Conservation (phyloP, 2,329 filamentous ascomycete species). For the Magnaporthales sp. region DNA sequence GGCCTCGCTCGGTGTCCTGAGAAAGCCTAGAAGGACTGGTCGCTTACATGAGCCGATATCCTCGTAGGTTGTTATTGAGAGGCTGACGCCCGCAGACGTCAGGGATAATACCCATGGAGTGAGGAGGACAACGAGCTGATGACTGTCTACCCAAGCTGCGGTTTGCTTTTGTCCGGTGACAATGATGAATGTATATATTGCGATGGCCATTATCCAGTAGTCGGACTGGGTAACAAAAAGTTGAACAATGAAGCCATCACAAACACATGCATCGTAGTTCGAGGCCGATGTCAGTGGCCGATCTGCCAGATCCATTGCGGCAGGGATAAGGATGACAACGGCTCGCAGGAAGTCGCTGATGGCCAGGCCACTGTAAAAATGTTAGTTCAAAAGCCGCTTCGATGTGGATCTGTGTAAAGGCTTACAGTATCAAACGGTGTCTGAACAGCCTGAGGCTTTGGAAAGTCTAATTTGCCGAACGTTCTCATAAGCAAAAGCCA, state of each 20-base stretch:
- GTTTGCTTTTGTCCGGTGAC: constrained; percentile 25
- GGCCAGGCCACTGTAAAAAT: constrained; percentile 21
- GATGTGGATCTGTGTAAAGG: not conserved
- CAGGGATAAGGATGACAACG: constrained; percentile 28
- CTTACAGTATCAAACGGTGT: constrained; percentile 27
- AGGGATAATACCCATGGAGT: constrained; percentile 27
- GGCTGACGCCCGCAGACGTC: constrained; percentile 24
- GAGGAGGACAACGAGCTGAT: constrained; percentile 22
- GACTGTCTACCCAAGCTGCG: constrained; percentile 26
- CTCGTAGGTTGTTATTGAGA: constrained; percentile 20
- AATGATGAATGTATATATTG: constrained; percentile 30
- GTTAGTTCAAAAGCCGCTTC: not conserved
- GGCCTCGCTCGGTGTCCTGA: not conserved
- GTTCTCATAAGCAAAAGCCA: not conserved
- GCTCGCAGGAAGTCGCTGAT: constrained; percentile 31
- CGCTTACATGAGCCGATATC: constrained; percentile 20
- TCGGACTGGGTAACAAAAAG: constrained; percentile 34
- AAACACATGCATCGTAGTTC: constrained; percentile 24
- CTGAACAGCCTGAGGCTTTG: constrained; percentile 26
- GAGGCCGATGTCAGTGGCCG: constrained; percentile 18
- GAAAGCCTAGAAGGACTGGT: not conserved
- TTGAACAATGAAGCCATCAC: constrained; percentile 32
- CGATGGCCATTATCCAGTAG: constrained; percentile 33
- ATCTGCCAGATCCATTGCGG: constrained; percentile 24
- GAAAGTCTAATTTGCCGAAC: constrained; percentile 21